A percentile compares a stretch with the other conserved stretches of the same genome.
Conservation (phyloP, 148 eudicot species). For the Nepenthes gracilis region DNA sequence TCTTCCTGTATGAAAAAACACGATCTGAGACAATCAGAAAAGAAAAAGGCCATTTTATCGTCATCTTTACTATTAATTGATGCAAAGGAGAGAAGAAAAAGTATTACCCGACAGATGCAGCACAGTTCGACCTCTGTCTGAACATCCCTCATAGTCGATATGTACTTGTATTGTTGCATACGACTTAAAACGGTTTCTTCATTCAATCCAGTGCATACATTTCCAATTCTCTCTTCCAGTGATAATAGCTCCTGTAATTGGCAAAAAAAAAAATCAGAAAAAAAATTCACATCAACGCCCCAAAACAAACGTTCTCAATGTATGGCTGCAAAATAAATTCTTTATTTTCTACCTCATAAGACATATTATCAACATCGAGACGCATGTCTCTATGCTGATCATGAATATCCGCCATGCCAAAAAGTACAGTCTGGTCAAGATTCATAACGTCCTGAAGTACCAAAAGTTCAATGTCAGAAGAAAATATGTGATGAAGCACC, state of each 20-base stretch:
- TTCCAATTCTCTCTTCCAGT: slow-evolving; percentile 84
- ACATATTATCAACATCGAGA: slow-evolving; percentile 96
- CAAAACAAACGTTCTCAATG: too few relatives aligned
- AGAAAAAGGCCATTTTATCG: too few relatives aligned
- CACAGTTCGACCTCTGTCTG: slow-evolving; percentile 64
- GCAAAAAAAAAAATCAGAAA: background rate
- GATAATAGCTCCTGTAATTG: slow-evolving; percentile 70
- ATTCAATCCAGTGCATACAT: slow-evolving; percentile 70
- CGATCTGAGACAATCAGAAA: background rate
- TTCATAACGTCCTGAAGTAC: slow-evolving; percentile 66
- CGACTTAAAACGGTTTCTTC: slow-evolving; percentile 44
- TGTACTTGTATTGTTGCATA: slow-evolving; percentile 51
- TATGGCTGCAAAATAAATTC: background rate
- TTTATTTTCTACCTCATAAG: slow-evolving; percentile 59
- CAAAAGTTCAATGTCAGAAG: background rate
- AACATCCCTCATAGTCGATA: slow-evolving; percentile 20
- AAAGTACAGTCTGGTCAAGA: slow-evolving; percentile 60
- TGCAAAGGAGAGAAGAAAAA: background rate
- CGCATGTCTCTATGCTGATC: slow-evolving; percentile 89
- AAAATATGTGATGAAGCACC: background rate
- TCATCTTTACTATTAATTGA: background rate
- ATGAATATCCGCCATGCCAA: background rate
- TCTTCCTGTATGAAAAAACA: slow-evolving; percentile 41
- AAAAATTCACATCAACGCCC: too few relatives aligned
- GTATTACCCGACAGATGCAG: slow-evolving; percentile 74